Evolutionary conservation across 2,329 filamentous ascomycete species (phyloP), one percentile per base, ranked within the genome.

Genomic region (Sphaerulina populicola): DNA sequence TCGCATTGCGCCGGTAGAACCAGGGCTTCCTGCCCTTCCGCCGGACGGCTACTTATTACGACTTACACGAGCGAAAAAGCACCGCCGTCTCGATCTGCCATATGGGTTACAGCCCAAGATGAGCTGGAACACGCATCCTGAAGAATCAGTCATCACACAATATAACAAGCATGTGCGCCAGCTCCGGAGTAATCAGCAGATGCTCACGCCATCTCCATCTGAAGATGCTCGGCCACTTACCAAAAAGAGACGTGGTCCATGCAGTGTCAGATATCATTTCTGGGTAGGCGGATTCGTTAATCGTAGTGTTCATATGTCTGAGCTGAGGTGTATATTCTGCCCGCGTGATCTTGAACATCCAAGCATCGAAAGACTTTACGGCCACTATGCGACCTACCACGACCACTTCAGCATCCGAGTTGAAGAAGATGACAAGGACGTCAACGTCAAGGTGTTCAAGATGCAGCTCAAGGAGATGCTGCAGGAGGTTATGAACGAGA

Each of bases 341-440:
- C 46, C 46, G 23, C 41, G 44, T n/a, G 53, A 52, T 23, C 36
- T 42, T 4, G 55, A 57, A 30, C 58, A 62, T 40, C 43, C 58
- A 9, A 60, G 58, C 7, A 60, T 65, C 35, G 57, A 59, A 14
- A 52, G 60, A 35, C 58, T 73, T 2, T 60, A 64, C 10, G 59
- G 68, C 46, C 71, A 73, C 47, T 63, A 59, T 43, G 27, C 64
- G 5, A 49, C 57, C 12, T 60, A 59, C 51, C 71, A 73, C 47
- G 64, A 68, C 15, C 59, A 68, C 30, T 67, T 70, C 48, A 56
- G 55, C 6, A 67, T 65, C 40, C 55, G 62, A 8, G 35, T 60
- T 1, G 55, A 55, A 9, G 54, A 61, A 2, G 49, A 45, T 23
- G 47, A 42, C 21, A 42, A 60, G 7, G 59, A 58, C 7, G 18